phyloP scores from a whole-genome alignment of 805 yeast genomes.

The Starmera quercuum region DNA sequence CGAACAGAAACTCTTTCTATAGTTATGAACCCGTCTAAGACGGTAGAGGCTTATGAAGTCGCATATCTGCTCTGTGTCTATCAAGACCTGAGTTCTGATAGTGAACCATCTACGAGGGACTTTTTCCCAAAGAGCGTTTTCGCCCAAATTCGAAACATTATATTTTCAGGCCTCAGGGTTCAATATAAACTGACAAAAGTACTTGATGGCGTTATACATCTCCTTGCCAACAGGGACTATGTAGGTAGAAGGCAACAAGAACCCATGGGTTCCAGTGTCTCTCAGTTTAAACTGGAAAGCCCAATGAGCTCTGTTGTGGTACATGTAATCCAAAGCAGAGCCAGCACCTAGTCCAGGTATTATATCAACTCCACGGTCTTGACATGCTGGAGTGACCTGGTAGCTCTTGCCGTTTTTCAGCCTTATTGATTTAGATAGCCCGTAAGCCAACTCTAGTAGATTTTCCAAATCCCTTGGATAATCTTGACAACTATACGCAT shows the following conservation, averaged over 20 bases:
- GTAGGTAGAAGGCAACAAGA: slow-evolving; percentile 60
- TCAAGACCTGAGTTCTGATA: too few species aligned
- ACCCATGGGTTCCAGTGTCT: slow-evolving; percentile 80
- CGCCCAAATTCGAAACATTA: slow-evolving; percentile 15
- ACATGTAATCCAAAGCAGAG: slow-evolving; percentile 75
- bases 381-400: slow-evolving; percentile 69
- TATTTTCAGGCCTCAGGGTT: slow-evolving; percentile 1
- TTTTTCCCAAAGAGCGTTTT: neutral
- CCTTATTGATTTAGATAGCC: slow-evolving; percentile 68
- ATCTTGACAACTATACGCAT: slow-evolving; percentile 69
- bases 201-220: slow-evolving; percentile 57
- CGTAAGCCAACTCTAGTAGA: slow-evolving; percentile 73
- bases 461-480: slow-evolving; percentile 77
- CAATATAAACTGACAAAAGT: slow-evolving; percentile 45
- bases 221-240: slow-evolving; percentile 76
- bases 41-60: too few species aligned
- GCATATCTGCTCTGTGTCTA: too few species aligned
- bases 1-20: too few species aligned
- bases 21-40: too few species aligned
- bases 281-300: slow-evolving; percentile 78
- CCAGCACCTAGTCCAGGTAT: slow-evolving; percentile 75
- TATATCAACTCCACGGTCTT: slow-evolving; percentile 68
- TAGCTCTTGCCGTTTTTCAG: slow-evolving; percentile 55
- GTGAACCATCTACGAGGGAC: neutral
- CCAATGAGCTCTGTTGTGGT: slow-evolving; percentile 74